These are phyloP conservation scores for Trichophyton schoenleinii DNA, from an alignment of 2,329 filamentous ascomycete genomes.

Conservation along the genomic window DNA sequence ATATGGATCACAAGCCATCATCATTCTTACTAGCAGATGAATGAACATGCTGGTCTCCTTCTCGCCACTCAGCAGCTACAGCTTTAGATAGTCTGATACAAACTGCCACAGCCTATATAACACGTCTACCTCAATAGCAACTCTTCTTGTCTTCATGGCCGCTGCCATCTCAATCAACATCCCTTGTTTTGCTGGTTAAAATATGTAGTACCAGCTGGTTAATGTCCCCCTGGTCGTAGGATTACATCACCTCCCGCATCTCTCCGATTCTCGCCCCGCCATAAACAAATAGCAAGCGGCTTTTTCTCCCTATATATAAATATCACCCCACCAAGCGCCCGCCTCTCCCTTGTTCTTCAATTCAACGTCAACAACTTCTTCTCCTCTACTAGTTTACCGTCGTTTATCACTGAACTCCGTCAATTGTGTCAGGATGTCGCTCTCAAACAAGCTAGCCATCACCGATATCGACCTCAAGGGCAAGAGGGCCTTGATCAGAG, in stretches of 20 bases:
- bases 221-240: not conserved
- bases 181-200: not conserved
- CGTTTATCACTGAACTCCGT: not conserved
- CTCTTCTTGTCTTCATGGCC: too few species aligned
- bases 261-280: slow-evolving; percentile 4
- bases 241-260: slow-evolving; percentile 4
- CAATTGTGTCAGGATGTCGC: slow-evolving; percentile 59
- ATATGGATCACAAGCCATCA: not conserved
- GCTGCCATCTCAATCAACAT: not conserved
- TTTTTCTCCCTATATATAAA: not conserved
- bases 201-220: not conserved
- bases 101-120: too few species aligned
- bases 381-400: not conserved
- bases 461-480: slow-evolving; percentile 92
- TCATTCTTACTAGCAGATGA: not conserved
- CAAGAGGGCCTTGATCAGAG: slow-evolving; percentile 95
- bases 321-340: not conserved
- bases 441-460: slow-evolving; percentile 96
- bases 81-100: not conserved
- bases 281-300: not conserved
- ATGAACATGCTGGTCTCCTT: too few species aligned
- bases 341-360: not conserved
- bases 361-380: not conserved
- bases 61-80: not conserved
- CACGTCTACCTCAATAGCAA: too few species aligned